phyloP scores from a whole-genome alignment of 1,284 basidiomycete genomes.

The Apiotrichum veenhuisii region DNA sequence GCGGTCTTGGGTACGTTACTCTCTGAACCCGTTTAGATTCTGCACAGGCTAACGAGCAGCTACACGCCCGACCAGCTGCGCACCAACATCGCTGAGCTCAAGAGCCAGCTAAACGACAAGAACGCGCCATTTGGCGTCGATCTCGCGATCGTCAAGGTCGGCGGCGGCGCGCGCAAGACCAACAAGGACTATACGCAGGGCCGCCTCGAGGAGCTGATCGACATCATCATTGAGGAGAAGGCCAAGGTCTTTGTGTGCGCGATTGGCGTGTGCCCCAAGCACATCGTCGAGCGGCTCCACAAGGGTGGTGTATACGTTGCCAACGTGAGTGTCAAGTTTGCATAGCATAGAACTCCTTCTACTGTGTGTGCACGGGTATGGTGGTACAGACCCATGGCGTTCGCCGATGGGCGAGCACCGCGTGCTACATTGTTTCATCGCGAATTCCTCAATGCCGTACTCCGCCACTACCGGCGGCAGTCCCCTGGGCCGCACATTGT shows the following conservation, averaged over 20 bases:
- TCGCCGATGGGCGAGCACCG: too few relatives aligned
- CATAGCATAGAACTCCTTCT: too few relatives aligned
- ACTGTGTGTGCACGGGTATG: too few relatives aligned
- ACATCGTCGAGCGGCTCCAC: conserved; percentile 73
- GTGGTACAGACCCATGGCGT: too few relatives aligned
- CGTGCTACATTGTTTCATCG: too few relatives aligned
- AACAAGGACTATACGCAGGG: conserved; percentile 67
- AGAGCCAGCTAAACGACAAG: conserved; percentile 57
- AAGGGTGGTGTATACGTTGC: conserved; percentile 73
- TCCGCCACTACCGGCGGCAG: too few relatives aligned
- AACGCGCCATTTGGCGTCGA: conserved; percentile 77
- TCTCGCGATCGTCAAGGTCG: conserved; percentile 75
- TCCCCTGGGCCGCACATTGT: too few relatives aligned
- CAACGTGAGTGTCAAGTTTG: conserved; percentile 63
- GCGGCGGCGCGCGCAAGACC: conserved; percentile 75
- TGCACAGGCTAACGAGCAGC: too few relatives aligned
- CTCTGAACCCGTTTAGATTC: too few relatives aligned
- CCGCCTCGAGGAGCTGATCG: conserved; percentile 63
- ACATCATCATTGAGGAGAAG: conserved; percentile 84
- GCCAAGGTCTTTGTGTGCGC: conserved; percentile 76
- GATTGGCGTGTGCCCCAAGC: conserved; percentile 70
- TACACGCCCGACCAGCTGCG: conserved; percentile 47
- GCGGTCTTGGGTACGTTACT: conserved; percentile 53
- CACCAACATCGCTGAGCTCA: conserved; percentile 66
- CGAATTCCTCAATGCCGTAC: too few relatives aligned